Percentiles rank a stretch among this genome's conserved stretches.
These are phyloP conservation scores for Colletotrichum scovillei DNA, from an alignment of 2,329 filamentous ascomycete genomes.

Conservation along the genomic window DNA sequence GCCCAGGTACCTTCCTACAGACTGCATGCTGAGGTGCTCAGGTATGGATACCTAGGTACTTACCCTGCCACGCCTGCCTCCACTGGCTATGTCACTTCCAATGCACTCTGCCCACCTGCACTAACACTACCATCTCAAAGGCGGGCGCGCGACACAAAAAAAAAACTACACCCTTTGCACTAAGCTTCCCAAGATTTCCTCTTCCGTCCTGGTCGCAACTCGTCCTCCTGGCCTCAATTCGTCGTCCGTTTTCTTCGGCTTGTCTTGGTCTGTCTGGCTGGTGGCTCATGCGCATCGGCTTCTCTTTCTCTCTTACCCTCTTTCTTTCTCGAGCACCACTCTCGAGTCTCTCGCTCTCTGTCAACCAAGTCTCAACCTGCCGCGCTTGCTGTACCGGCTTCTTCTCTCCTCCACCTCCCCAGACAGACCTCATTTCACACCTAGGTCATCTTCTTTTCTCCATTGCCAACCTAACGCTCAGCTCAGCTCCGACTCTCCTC, in stretches of 20 bases:
- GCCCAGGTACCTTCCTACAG: not conserved
- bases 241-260: slow-evolving; percentile 29
- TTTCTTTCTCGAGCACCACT: not conserved
- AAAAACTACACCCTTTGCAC: slow-evolving; percentile 23
- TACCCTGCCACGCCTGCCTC: not conserved
- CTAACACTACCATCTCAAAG: slow-evolving; percentile 27
- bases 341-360: not conserved
- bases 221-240: slow-evolving; percentile 18
- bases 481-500: not conserved
- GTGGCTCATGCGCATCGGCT: slow-evolving; percentile 27
- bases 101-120: slow-evolving; percentile 16
- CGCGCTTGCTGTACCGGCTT: not conserved
- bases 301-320: slow-evolving; percentile 4
- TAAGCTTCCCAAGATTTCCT: slow-evolving; percentile 26
- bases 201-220: slow-evolving; percentile 32
- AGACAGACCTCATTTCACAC: slow-evolving; percentile 8
- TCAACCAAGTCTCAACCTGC: not conserved
- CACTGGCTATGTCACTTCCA: slow-evolving; percentile 6
- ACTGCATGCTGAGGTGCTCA: too few relatives aligned
- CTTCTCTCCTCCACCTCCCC: not conserved
- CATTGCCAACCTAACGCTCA: not conserved
- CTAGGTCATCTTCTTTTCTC: slow-evolving; percentile 8
- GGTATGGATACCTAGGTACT: not conserved
- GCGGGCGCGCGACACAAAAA: slow-evolving; percentile 20
- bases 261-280: slow-evolving; percentile 20